Evolutionary conservation across 164 flowering plant species (phyloP).

Genomic region (Tetrastigma voinierianum): DNA sequence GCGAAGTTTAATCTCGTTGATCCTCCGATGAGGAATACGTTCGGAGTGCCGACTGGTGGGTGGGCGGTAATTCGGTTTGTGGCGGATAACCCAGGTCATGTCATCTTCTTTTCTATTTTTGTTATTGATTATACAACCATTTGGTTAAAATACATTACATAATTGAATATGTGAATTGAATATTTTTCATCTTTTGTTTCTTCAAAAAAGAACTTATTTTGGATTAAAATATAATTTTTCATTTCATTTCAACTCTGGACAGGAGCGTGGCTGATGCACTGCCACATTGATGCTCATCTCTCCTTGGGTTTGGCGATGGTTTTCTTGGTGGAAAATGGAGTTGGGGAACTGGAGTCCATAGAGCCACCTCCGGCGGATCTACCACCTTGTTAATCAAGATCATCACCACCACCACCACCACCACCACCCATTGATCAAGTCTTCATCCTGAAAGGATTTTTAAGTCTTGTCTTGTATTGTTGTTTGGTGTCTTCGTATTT

Average conservation of each 20-base stretch:
- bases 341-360: slow-evolving; percentile 47
- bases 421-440: not conserved
- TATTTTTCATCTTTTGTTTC: too few relatives aligned
- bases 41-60: slow-evolving; percentile 72
- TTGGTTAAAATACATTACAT: too few relatives aligned
- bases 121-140: too few relatives aligned
- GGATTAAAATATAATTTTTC: too few relatives aligned
- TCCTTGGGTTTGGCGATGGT: slow-evolving; percentile 69
- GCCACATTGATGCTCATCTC: slow-evolving; percentile 76
- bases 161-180: too few relatives aligned
- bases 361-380: slow-evolving; percentile 71
- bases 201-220: too few relatives aligned
- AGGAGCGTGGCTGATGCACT: slow-evolving; percentile 83
- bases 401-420: too few relatives aligned
- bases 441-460: too few relatives aligned
- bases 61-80: slow-evolving; percentile 77
- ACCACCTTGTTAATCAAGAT: slow-evolving; percentile 50
- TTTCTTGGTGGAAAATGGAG: slow-evolving; percentile 70
- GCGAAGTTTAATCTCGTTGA: slow-evolving; percentile 71
- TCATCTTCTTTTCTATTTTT: too few relatives aligned
- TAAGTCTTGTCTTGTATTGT: too few relatives aligned
- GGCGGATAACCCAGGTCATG: slow-evolving; percentile 85
- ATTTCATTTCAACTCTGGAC: too few relatives aligned
- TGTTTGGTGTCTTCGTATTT: too few relatives aligned
- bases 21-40: slow-evolving; percentile 76